Base-by-base conservation (phyloP, 768 basidiomycete species). In the Phanerodontia chrysosporium region DNA sequence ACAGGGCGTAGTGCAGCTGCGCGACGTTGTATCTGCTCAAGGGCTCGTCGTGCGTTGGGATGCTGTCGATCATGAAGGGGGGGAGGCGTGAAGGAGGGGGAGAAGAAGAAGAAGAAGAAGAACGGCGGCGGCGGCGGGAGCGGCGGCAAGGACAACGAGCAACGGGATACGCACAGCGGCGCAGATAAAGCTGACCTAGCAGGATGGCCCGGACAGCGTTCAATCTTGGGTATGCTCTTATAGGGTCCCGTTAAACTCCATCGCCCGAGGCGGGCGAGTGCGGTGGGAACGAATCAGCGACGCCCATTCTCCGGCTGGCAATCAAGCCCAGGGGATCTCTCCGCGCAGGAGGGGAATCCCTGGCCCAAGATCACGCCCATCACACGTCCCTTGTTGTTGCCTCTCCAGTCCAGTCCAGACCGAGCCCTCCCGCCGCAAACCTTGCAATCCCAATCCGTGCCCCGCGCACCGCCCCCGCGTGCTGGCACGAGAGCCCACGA, bases 1-100 rank as follows among this genome's bases (percentile, higher is more conserved):
- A 83, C 83, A 86, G 78, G 10, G 83, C 74, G 72, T 80, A 81
- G 58, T 86, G 82, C 58, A 86, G 79, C 69, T 86, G 84, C 42
- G 81, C 80, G 59, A 85, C 77, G 81, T 81, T 81, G 76, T 84
- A 86, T 62, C 75, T 73, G 66, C 80, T 81, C 65, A 83, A 78
- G 24, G 62, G 58, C 57, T 57, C 58, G 61, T 55, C 63, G 62
- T 39, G 51, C 63, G 51, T 39, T 61, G 71, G 22, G 27, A 61
- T 55, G 51, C 49, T 58, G 72, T 83, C 81, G 73, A 86, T 85
- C 86, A 89, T 89, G 67, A 62, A 69, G 58, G 60, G 54, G 53
- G 42, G 24, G 42, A 49, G 21, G 18, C 51, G 36, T 45, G 58
- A 55, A 16, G 39, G 39, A 18, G 35, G 30, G 42, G 32, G 24